Evolutionary conservation across 345 rosid species (phyloP).

Genomic region (Populus alba): DNA sequence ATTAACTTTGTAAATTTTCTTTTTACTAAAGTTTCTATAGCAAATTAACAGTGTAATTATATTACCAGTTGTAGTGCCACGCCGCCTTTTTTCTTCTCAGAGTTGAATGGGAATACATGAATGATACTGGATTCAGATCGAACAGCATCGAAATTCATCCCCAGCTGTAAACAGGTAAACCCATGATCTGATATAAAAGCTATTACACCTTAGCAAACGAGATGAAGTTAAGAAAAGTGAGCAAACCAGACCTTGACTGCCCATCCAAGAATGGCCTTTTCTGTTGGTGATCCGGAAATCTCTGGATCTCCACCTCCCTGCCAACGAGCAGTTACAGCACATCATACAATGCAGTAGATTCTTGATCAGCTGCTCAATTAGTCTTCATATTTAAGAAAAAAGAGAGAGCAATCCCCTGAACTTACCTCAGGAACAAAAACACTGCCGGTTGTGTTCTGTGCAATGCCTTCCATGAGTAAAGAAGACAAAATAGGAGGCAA

Average conservation of each 20-base stretch:
- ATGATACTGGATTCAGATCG: slow-evolving; percentile 67
- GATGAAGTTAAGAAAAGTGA: background rate
- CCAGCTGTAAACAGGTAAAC: slow-evolving; percentile 52
- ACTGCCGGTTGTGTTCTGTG: slow-evolving; percentile 83
- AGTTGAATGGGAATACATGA: slow-evolving; percentile 92
- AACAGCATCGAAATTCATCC: slow-evolving; percentile 74
- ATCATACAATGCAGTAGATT: background rate
- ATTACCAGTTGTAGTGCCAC: slow-evolving; percentile 71
- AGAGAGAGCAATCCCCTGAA: background rate
- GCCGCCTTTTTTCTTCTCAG: slow-evolving; percentile 96
- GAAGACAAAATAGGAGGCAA: slow-evolving; percentile 37
- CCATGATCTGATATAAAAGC: background rate
- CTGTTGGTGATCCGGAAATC: slow-evolving; percentile 94
- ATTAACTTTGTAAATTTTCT: background rate
- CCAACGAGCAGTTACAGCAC: slow-evolving; percentile 7
- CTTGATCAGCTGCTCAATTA: slow-evolving; percentile 1
- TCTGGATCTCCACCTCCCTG: slow-evolving; percentile 79
- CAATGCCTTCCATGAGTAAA: slow-evolving; percentile 53
- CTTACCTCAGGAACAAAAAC: slow-evolving; percentile 79
- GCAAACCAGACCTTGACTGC: slow-evolving; percentile 46
- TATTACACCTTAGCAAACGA: background rate
- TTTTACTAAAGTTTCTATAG: background rate
- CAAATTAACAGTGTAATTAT: background rate
- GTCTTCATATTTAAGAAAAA: background rate
- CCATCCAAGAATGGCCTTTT: slow-evolving; percentile 94